Percentiles rank a stretch among this genome's conserved stretches.
phyloP scores from a whole-genome alignment of 2,329 filamentous ascomycete genomes.

The Teratosphaeriaceae sp. region DNA sequence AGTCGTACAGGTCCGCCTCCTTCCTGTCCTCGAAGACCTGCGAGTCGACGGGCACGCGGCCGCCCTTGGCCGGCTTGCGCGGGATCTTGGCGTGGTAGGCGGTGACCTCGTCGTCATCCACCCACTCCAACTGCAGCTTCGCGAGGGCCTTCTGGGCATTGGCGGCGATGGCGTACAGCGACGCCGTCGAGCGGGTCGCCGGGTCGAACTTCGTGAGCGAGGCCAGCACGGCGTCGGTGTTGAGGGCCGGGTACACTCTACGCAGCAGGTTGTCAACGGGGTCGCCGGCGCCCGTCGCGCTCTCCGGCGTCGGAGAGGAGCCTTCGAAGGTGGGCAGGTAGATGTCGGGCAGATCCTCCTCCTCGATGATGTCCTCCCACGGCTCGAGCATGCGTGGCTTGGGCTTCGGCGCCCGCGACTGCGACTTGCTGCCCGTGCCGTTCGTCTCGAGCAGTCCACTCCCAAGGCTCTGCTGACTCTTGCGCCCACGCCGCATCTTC shows the following conservation, averaged over 20 bases:
- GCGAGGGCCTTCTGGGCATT: slow-evolving; percentile 48
- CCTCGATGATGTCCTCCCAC: slow-evolving; percentile 27
- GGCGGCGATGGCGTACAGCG: slow-evolving; percentile 49
- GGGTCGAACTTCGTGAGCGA: slow-evolving; percentile 38
- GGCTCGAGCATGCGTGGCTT: slow-evolving; percentile 24
- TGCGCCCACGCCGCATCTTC: not conserved
- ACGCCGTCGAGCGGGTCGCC: slow-evolving; percentile 41
- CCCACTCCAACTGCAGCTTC: slow-evolving; percentile 54
- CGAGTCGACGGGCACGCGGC: slow-evolving; percentile 38
- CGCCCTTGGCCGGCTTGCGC: slow-evolving; percentile 46
- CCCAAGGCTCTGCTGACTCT: not conserved
- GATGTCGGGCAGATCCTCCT: slow-evolving; percentile 24
- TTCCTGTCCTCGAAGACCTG: slow-evolving; percentile 54
- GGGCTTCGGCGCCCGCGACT: slow-evolving; percentile 25
- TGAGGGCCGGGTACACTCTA: slow-evolving; percentile 35
- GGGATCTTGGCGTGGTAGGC: slow-evolving; percentile 45
- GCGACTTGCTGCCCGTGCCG: slow-evolving; percentile 5
- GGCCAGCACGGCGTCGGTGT: slow-evolving; percentile 36
- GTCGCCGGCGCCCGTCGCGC: slow-evolving; percentile 18
- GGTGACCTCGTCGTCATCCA: slow-evolving; percentile 48
- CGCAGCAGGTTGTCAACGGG: slow-evolving; percentile 37
- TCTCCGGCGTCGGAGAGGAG: too few species aligned
- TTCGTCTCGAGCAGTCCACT: not conserved
- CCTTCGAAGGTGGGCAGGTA: too few species aligned
- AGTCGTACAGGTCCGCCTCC: slow-evolving; percentile 55